These are phyloP conservation scores for Bruguiera hainesii DNA, from an alignment of 441 rosid species.

Conservation along the genomic window DNA sequence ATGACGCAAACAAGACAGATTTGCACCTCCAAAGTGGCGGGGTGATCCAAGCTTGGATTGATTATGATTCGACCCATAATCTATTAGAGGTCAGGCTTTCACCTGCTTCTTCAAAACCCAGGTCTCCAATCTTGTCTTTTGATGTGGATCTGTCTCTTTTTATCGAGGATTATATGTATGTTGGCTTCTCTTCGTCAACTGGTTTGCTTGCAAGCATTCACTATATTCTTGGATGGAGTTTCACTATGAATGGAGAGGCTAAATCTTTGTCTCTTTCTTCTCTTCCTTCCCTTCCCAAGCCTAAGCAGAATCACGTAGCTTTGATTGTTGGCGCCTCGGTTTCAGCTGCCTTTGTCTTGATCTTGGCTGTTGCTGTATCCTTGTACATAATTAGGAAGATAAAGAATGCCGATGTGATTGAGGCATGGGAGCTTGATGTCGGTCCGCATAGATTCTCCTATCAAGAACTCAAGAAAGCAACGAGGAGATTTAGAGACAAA, in stretches of 20 bases:
- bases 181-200: constrained; percentile 84
- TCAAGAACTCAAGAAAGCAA: constrained; percentile 71
- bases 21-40: constrained; percentile 48
- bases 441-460: constrained; percentile 82
- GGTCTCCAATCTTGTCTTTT: constrained; percentile 44
- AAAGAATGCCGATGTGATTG: constrained; percentile 49
- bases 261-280: constrained; percentile 44
- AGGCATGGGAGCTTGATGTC: constrained; percentile 71
- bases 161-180: constrained; percentile 56
- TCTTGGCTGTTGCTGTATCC: constrained; percentile 26
- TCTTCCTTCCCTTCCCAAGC: constrained; percentile 52
- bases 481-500: constrained; percentile 64
- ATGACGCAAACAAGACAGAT: constrained; percentile 31
- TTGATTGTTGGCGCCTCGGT: constrained; percentile 42
- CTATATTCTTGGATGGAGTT: constrained; percentile 84
- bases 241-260: constrained; percentile 59
- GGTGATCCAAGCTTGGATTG: constrained; percentile 72
- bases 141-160: constrained; percentile 50
- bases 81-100: constrained; percentile 60
- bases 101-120: constrained; percentile 56
- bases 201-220: constrained; percentile 73
- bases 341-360: constrained; percentile 30
- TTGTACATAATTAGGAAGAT: constrained; percentile 40
- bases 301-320: constrained; percentile 22
- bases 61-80: constrained; percentile 57